Percentiles rank a stretch among this genome's conserved stretches.
Conservation (phyloP, 257 asterid species). For the Solanum etuberosum region DNA sequence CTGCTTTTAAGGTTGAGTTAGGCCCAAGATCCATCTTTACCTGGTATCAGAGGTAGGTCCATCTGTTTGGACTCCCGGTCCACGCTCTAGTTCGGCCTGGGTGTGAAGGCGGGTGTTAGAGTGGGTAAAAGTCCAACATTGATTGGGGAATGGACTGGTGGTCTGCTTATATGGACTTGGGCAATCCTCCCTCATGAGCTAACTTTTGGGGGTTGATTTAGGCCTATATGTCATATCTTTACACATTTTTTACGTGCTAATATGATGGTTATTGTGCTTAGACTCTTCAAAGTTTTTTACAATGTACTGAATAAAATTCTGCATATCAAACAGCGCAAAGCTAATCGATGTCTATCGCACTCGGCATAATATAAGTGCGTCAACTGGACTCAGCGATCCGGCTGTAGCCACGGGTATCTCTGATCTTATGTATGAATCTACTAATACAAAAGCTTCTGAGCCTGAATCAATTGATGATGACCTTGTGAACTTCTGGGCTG, state of each 20-base stretch:
- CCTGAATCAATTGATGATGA: slow-evolving; percentile 87
- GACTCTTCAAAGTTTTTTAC: neutral
- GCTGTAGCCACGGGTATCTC: slow-evolving; percentile 98
- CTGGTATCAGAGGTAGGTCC: neutral
- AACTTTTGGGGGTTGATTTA: neutral
- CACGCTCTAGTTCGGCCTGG: neutral
- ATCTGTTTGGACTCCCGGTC: neutral
- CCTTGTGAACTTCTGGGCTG: slow-evolving; percentile 97
- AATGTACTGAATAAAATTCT: slow-evolving; percentile 21
- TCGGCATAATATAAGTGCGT: slow-evolving; percentile 96
- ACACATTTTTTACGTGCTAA: neutral
- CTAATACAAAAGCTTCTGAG: slow-evolving; percentile 53
- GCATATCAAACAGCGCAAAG: slow-evolving; percentile 52
- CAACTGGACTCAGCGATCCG: slow-evolving; percentile 88
- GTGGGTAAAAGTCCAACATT: neutral
- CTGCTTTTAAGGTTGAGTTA: neutral
- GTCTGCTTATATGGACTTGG: neutral
- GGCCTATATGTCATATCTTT: neutral
- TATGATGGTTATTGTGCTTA: neutral
- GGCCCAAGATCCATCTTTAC: neutral
- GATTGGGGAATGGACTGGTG: neutral
- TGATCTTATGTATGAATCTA: slow-evolving; percentile 87
- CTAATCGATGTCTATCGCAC: slow-evolving; percentile 94
- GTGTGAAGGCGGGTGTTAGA: neutral
- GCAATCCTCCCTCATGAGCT: neutral